These are phyloP conservation scores for Lasiosphaeris hirsuta DNA, from an alignment of 495 filamentous ascomycete genomes.

Conservation along the genomic window DNA sequence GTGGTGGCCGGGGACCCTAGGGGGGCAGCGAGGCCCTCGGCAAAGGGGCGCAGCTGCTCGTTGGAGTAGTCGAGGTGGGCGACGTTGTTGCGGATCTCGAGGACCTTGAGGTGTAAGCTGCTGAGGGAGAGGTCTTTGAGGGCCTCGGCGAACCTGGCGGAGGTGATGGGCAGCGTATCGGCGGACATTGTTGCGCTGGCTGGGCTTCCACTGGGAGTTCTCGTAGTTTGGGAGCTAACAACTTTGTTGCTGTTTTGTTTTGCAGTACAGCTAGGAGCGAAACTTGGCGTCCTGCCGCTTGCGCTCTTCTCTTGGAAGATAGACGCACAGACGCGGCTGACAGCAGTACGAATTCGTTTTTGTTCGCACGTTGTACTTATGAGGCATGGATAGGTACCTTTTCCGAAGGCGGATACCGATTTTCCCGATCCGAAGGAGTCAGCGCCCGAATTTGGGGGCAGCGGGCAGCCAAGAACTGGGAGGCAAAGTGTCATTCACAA, in stretches of 20 bases:
- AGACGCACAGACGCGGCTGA: too few species aligned
- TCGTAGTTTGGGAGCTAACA: not conserved
- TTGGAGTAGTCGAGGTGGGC: constrained; percentile 79
- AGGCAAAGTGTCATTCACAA: too few species aligned
- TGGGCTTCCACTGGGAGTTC: not conserved
- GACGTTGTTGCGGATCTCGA: constrained; percentile 79
- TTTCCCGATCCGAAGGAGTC: too few species aligned
- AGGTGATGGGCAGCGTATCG: constrained; percentile 54
- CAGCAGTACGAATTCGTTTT: too few species aligned
- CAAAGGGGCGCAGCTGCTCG: constrained; percentile 63
- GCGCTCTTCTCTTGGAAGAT: too few species aligned
- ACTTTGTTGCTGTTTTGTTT: constrained; percentile 2
- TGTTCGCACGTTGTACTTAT: too few species aligned
- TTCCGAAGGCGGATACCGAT: too few species aligned
- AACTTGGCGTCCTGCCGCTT: too few species aligned
- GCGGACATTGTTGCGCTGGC: constrained; percentile 36
- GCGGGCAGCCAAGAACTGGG: too few species aligned
- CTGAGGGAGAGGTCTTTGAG: constrained; percentile 68
- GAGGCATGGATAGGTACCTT: too few species aligned
- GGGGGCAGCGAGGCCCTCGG: constrained; percentile 32
- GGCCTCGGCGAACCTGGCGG: constrained; percentile 65
- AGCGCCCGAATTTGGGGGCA: too few species aligned
- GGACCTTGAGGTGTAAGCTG: constrained; percentile 71
- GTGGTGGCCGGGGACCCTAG: constrained; percentile 17
- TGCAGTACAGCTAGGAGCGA: not conserved